Evolutionary conservation across 139 green algal species (phyloP), one percentile per base, ranked within the genome.

Genomic region (Diplosphaera chodatii): DNA sequence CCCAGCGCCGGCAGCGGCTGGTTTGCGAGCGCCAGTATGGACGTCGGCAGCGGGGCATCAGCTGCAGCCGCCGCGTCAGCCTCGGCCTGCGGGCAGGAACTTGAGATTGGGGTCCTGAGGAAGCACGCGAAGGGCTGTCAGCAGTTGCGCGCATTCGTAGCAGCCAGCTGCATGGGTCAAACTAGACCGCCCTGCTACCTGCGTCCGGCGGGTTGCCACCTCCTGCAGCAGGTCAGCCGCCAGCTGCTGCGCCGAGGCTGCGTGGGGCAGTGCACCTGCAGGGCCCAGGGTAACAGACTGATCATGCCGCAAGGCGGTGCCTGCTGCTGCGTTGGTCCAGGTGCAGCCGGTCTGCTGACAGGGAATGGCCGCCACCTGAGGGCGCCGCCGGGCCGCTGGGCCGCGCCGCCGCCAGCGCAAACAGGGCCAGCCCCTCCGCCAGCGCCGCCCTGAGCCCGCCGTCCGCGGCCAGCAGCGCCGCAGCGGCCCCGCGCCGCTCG

Each of bases 401-500:
- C 25, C 62, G 40, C 27, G 40, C 40, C 28, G 48, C 70, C 63
- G 65, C 69, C 48, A 75, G 27, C 25, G 63, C 68, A 63, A 85
- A 83, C 13, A 83, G 63, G 32, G 77, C 79, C n/a, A 85, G 16
- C 1, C 87, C 89, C 40, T 85, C 64, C 4, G 77, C 55, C 32
- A 88, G 70, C 0, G 76, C 70, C 1, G 64, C 64, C 32, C 78
- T 74, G 32, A 92, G 77, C 5, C 22, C 32, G 0, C 40, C 1
- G 40, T 92, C 82, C 30, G 73, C 68, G 5, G 74, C 64, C 64
- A 94, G 70, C 23, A 56, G 56, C 2, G 83, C 79, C 15, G 77
- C 67, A 27, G 82, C 75, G 1, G 80, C 84, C 21, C 64, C 73
- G 0, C 67, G 73, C 30, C 84, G 66, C 33, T 55, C 23, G 27